Conservation (phyloP, 2,329 filamentous ascomycete species). For the Sporothrix brasiliensis region DNA sequence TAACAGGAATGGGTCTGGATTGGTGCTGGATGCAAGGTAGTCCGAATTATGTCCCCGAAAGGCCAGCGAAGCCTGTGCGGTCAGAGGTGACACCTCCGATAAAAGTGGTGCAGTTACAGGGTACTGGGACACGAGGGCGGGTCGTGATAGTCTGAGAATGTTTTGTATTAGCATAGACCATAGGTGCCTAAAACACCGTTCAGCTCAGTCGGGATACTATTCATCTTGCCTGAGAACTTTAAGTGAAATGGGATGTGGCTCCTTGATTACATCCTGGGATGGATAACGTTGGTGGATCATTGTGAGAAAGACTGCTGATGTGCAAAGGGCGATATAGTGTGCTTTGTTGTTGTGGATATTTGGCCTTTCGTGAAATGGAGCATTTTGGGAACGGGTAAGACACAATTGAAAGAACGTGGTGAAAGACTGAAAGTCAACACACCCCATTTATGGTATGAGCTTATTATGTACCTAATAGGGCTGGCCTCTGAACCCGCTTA, state of each 20-base stretch:
- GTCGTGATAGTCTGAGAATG: constrained; percentile 70
- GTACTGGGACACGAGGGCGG: constrained; percentile 72
- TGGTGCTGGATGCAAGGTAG: constrained; percentile 46
- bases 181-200: too few relatives aligned
- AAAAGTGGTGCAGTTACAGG: constrained; percentile 57
- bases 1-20: constrained; percentile 60
- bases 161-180: not conserved
- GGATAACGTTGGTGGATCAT: constrained; percentile 64
- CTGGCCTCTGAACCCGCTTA: not conserved
- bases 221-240: constrained; percentile 67
- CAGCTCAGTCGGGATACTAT: not conserved
- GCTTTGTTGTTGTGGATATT: not conserved
- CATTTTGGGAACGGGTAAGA: not conserved
- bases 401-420: not conserved
- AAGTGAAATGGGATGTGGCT: constrained; percentile 76
- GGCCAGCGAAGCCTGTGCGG: constrained; percentile 69
- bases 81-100: constrained; percentile 50
- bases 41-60: constrained; percentile 53
- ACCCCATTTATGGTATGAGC: not conserved
- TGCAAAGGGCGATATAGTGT: not conserved
- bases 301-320: not conserved
- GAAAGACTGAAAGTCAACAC: not conserved
- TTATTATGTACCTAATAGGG: constrained; percentile 8
- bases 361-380: not conserved
- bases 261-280: constrained; percentile 64